These are phyloP conservation scores for Corinectria fuckeliana DNA, from an alignment of 2,329 filamentous ascomycete genomes.

Conservation along the genomic window DNA sequence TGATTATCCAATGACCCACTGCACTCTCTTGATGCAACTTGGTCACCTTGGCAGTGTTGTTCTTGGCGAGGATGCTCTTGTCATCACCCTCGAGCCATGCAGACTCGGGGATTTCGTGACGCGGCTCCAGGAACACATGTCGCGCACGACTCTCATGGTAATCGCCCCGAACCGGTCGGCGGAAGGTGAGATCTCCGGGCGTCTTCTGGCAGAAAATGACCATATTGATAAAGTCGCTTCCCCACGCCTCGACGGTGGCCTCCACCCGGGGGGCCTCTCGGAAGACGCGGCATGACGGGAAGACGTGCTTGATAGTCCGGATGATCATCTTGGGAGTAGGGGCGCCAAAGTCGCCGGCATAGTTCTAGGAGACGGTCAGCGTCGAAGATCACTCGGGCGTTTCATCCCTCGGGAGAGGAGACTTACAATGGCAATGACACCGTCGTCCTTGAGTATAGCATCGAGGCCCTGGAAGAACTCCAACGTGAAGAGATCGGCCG, in stretches of 20 bases:
- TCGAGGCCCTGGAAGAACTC: slow-evolving; percentile 80
- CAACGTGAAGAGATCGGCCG: slow-evolving; percentile 83
- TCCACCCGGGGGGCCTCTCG: slow-evolving; percentile 71
- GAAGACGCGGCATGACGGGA: slow-evolving; percentile 90
- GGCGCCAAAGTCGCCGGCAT: slow-evolving; percentile 84
- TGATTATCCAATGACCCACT: slow-evolving; percentile 87
- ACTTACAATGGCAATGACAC: slow-evolving; percentile 86
- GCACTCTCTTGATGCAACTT: slow-evolving; percentile 79
- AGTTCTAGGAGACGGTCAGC: slow-evolving; percentile 68
- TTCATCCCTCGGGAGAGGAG: background rate
- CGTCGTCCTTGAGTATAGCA: slow-evolving; percentile 75
- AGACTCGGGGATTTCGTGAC: slow-evolving; percentile 68
- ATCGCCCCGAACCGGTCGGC: slow-evolving; percentile 68
- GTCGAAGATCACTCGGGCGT: background rate
- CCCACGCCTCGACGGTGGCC: slow-evolving; percentile 53
- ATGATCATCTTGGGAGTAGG: slow-evolving; percentile 80
- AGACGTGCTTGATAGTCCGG: slow-evolving; percentile 81
- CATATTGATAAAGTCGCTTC: slow-evolving; percentile 89
- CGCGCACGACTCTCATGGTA: slow-evolving; percentile 75
- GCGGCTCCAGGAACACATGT: slow-evolving; percentile 72
- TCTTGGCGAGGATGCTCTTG: slow-evolving; percentile 63
- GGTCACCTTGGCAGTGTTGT: slow-evolving; percentile 70
- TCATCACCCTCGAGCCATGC: slow-evolving; percentile 55
- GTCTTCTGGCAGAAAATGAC: slow-evolving; percentile 89
- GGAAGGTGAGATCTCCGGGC: slow-evolving; percentile 64